Evolutionary conservation across 2,329 filamentous ascomycete species (phyloP), one percentile per base, ranked within the genome.

Genomic region (Elsinoe fawcettii): DNA sequence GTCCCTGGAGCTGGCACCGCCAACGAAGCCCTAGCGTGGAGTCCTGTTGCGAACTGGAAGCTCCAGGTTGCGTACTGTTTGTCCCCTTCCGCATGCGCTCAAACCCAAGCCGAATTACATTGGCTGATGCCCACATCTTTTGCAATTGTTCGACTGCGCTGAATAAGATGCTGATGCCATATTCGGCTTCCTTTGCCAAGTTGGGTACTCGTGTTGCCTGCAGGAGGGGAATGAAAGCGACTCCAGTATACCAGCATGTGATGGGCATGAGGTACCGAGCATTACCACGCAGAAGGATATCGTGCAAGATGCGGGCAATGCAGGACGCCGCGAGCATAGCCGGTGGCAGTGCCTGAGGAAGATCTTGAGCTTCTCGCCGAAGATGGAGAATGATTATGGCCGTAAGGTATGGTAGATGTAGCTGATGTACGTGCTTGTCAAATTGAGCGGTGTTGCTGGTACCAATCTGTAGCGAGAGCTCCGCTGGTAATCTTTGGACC

Each of bases 41-140:
- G 5, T 14, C 36, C 36, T 39, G 36, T 18, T 18, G 36, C 36
- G n/a, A n/a, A n/a, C n/a, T 7, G 14, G 32, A 7, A 7, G 32
- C 32, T 7, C 32, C 16, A 4, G 36, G 36, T 4, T n/a, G 36
- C 11, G 32, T 39, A 14, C 36, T 23, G 7, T 16, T 5, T 12
- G 12, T 51, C 8, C 4, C 27, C 5, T 51, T 27, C 12, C 25
- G 8, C 25, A 51, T 18, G 3, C 47, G 47, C 14, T 51, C 20
- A 3, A 51, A 14, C 6, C 47, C 47, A 8, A 18, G 22, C 18
- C 25, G 8, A 18, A 51, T 51, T 9, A 51, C 47, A 18, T 51
- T 34, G 20, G 47, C 47, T 3, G 47, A 51, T 12, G 20, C 47
- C 47, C 47, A 51, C 47, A 51, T 51, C 47, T 34, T 25, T 22